Percentiles rank a stretch among this genome's conserved stretches.
phyloP scores from a whole-genome alignment of 257 asterid species.

The Lantana camara region DNA sequence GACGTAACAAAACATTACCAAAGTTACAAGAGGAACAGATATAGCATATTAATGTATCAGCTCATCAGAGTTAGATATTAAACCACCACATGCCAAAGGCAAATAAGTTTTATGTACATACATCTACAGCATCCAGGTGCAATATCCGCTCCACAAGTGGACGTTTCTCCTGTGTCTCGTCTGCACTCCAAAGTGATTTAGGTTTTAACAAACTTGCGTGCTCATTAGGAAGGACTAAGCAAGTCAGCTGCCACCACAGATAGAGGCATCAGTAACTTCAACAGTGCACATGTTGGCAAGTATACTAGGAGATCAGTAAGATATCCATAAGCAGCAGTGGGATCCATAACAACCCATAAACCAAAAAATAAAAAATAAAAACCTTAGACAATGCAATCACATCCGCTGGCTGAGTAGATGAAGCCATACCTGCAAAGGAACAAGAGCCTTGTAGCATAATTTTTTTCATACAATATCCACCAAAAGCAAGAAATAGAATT shows the following conservation, averaged over 20 bases:
- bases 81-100: constrained; percentile 11
- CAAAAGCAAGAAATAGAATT: constrained; percentile 15
- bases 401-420: constrained; percentile 65
- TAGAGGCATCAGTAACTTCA: constrained; percentile 28
- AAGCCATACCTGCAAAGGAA: constrained; percentile 60
- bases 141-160: constrained; percentile 82
- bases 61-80: not conserved
- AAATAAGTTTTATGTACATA: constrained; percentile 36
- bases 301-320: constrained; percentile 15
- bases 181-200: constrained; percentile 89
- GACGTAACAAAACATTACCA: constrained; percentile 10
- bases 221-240: constrained; percentile 78
- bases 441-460: constrained; percentile 27
- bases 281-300: constrained; percentile 18
- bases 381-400: constrained; percentile 88
- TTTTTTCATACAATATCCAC: constrained; percentile 18
- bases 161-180: constrained; percentile 56
- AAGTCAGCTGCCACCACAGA: constrained; percentile 72
- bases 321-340: not conserved
- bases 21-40: constrained; percentile 12
- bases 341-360: constrained; percentile 18
- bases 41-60: constrained; percentile 17
- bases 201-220: constrained; percentile 60
- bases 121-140: constrained; percentile 84
- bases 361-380: no score